A percentile compares a stretch with the other conserved stretches of the same genome.
These are phyloP conservation scores for Echites panduratus DNA, from an alignment of 257 asterid genomes.

Conservation along the genomic window DNA sequence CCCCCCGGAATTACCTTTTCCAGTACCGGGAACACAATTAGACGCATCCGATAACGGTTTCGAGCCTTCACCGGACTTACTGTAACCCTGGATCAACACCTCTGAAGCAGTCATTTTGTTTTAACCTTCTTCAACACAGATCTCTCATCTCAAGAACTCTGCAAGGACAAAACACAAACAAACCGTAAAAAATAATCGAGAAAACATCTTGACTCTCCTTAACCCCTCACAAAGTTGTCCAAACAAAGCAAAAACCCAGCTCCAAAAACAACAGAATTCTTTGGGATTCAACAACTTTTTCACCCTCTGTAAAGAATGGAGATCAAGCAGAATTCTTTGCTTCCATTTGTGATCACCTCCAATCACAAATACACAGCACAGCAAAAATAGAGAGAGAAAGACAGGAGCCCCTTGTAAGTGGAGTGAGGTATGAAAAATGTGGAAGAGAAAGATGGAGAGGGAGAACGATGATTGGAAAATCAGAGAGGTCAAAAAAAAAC, in stretches of 20 bases:
- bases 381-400: slow-evolving; percentile 11
- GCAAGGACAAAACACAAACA: not conserved
- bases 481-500: slow-evolving; percentile 20
- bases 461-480: slow-evolving; percentile 18
- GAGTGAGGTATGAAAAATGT: slow-evolving; percentile 17
- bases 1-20: slow-evolving; percentile 30
- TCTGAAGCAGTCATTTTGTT: slow-evolving; percentile 54
- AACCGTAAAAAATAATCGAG: not conserved
- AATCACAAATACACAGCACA: slow-evolving; percentile 2
- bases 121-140: slow-evolving; percentile 36
- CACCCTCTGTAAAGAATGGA: not conserved
- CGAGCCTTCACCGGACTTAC: slow-evolving; percentile 34
- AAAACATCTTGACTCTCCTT: not conserved
- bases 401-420: slow-evolving; percentile 9
- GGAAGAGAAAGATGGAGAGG: slow-evolving; percentile 1
- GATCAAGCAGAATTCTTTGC: not conserved
- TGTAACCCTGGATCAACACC: slow-evolving; percentile 52
- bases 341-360: not conserved
- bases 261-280: slow-evolving; percentile 4
- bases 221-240: slow-evolving; percentile 1
- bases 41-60: slow-evolving; percentile 23
- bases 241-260: not conserved
- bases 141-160: slow-evolving; percentile 49
- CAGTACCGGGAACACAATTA: slow-evolving; percentile 35
- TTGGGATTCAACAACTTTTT: slow-evolving; percentile 11